These are phyloP conservation scores for Bisporella sp. DNA, from an alignment of 2,329 filamentous ascomycete species.

Conservation along the genomic window DNA sequence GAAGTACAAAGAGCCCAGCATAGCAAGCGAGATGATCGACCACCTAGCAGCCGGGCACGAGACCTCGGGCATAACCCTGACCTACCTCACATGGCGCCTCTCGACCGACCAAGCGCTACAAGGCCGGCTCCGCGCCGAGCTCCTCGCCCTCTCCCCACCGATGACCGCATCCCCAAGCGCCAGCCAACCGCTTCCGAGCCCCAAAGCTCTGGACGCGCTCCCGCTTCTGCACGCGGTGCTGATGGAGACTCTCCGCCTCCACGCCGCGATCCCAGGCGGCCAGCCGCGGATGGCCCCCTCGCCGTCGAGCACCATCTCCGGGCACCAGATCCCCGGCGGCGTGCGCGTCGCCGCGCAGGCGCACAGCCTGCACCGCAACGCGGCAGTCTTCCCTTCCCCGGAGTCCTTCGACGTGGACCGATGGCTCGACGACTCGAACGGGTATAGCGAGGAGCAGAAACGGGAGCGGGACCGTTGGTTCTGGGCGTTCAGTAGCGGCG, in stretches of 20 bases:
- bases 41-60: constrained; percentile 75
- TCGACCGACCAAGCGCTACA: constrained; percentile 36
- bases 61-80: constrained; percentile 64
- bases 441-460: constrained; percentile 29
- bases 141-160: constrained; percentile 35
- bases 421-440: constrained; percentile 40
- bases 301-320: constrained; percentile 32
- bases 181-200: constrained; percentile 25
- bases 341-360: constrained; percentile 44
- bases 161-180: constrained; percentile 18
- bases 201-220: constrained; percentile 40
- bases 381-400: constrained; percentile 40
- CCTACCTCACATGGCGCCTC: constrained; percentile 58
- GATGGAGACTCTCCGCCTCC: constrained; percentile 50
- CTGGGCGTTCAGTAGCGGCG: constrained; percentile 63
- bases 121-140: constrained; percentile 33
- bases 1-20: constrained; percentile 41
- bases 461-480: constrained; percentile 47
- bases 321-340: constrained; percentile 40
- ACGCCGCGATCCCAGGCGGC: constrained; percentile 48
- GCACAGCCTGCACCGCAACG: constrained; percentile 49
- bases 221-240: constrained; percentile 48
- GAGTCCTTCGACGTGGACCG: constrained; percentile 42
- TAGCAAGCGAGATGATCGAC: constrained; percentile 69
- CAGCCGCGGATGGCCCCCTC: constrained; percentile 45